Base-by-base conservation (phyloP, 768 basidiomycete genomes). In the Lactifluus subvellereus region DNA sequence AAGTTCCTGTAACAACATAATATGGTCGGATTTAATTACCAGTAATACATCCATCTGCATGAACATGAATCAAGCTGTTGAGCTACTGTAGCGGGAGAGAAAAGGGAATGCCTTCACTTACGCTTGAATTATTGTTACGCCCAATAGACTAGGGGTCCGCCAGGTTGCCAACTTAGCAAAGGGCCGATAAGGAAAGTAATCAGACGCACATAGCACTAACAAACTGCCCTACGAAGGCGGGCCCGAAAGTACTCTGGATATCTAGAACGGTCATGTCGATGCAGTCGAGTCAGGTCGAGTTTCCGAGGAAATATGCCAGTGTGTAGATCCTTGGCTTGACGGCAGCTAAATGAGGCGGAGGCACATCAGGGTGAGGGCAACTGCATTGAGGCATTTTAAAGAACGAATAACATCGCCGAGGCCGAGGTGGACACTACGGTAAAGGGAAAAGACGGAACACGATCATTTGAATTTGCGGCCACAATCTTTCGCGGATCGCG, bases 41-140 rank as follows among this genome's bases (percentile, higher is more conserved):
- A 52, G 18, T 11, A 57, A 22, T 62, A 62, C 1, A 9, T 27
- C 49, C 61, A 62, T 27, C 61, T 62, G 35, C 40, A 37, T n/a
- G 18, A 38, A 9, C 40, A 37, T n/a, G 22, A 38, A 6, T 30
- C 14, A 10, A 52, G 33, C 20, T 38, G 6, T 11, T 33, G 13
- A 42, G 22, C 42, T n/a, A 57, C 42, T 16, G 18, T 6, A 4
- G 49, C 30, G 27, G 27, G 20, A 52, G 3, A 4, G 38, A 47
- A 43, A 35, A 1, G 11, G 22, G 16, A 57, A 13, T 6, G 6
- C 8, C 18, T 57, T 38, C 27, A 52, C 55, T 62, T 33, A 62
- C 61, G 32, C 27, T 18, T 62, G 61, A 3, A 18, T n/a, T 35
- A 62, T 18, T 14, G 61, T 57, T 22, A 57, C 16, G 14, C 61